phyloP scores from a whole-genome alignment of 371 early-diverging fungal species.

The Mortierella sp. region DNA sequence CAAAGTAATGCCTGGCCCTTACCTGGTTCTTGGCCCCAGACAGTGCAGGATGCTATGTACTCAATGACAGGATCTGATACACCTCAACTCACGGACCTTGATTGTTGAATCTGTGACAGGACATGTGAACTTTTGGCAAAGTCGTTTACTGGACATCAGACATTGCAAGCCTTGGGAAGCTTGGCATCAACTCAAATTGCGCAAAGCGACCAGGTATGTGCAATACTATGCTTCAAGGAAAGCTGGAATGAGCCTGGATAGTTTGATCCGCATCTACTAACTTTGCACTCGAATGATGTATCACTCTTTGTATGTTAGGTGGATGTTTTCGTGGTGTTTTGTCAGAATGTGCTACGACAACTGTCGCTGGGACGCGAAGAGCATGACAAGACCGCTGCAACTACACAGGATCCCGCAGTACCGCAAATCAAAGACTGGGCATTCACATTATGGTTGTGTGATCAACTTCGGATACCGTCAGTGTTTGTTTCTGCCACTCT shows the following conservation, averaged over 20 bases:
- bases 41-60: too few species aligned
- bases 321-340: neutral
- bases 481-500: constrained; percentile 10
- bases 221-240: neutral
- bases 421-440: constrained; percentile 25
- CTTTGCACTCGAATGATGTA: too few species aligned
- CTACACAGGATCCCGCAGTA: neutral
- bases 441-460: constrained; percentile 31
- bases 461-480: constrained; percentile 38
- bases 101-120: neutral
- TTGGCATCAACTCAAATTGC: constrained; percentile 3
- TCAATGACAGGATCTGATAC: too few species aligned
- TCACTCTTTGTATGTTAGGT: too few species aligned
- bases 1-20: constrained; percentile 12
- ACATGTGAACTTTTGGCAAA: neutral
- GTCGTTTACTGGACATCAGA: constrained; percentile 3
- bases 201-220: constrained; percentile 11
- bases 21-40: too few species aligned
- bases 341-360: neutral
- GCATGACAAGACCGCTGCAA: neutral
- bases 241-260: too few species aligned
- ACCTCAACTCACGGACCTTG: neutral
- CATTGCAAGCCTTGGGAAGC: constrained; percentile 15
- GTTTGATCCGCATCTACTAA: too few species aligned
- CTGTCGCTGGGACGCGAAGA: neutral